Evolutionary conservation across 2,329 filamentous ascomycete species (phyloP).

Genomic region (Hypoxylon sp.): DNA sequence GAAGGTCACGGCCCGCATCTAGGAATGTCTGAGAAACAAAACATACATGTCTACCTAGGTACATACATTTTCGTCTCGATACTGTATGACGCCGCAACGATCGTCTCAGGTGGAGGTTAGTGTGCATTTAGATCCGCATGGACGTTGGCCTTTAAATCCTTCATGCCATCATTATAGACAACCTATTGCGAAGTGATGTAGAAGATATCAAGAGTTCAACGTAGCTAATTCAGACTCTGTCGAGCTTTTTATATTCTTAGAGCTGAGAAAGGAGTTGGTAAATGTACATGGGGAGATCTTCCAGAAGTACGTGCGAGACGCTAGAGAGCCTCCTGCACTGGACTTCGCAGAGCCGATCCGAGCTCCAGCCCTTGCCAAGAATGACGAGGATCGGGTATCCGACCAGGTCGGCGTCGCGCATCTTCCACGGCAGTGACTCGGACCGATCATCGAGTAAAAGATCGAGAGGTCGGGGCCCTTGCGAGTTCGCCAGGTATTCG

Average conservation of each 20-base stretch:
- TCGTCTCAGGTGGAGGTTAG: background rate
- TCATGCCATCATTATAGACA: background rate
- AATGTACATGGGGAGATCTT: slow-evolving; percentile 58
- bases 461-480: slow-evolving; percentile 58
- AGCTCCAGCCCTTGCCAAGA: slow-evolving; percentile 74
- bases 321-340: slow-evolving; percentile 76
- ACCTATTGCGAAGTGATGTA: background rate
- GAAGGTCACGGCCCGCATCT: too few relatives aligned
- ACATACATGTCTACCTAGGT: too few relatives aligned
- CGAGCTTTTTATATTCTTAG: slow-evolving; percentile 47
- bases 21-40: too few relatives aligned
- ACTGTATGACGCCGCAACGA: too few relatives aligned
- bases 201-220: background rate
- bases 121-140: background rate
- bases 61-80: too few relatives aligned
- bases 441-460: slow-evolving; percentile 77
- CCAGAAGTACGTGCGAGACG: slow-evolving; percentile 65
- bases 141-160: background rate
- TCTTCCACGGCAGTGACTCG: slow-evolving; percentile 79
- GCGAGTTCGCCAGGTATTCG: slow-evolving; percentile 59
- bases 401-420: slow-evolving; percentile 87
- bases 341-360: slow-evolving; percentile 71
- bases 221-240: too few relatives aligned
- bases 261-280: slow-evolving; percentile 58
- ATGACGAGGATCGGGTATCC: slow-evolving; percentile 88